These are phyloP conservation scores for Dactylellina sp. DNA, from an alignment of 2,329 filamentous ascomycete species.

Conservation along the genomic window DNA sequence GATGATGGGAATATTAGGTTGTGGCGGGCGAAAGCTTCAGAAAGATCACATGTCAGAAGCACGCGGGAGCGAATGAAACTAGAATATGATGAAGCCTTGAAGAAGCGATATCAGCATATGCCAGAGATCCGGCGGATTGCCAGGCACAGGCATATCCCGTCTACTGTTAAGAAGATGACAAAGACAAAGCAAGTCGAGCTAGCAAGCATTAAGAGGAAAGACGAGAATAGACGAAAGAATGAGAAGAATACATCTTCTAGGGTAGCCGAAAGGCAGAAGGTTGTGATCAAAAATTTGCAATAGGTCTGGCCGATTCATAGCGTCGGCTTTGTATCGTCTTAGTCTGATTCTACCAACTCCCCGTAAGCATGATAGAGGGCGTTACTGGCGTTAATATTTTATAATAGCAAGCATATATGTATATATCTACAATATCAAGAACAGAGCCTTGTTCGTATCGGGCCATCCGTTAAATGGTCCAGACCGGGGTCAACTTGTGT, in stretches of 20 bases:
- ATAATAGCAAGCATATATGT: too few relatives aligned
- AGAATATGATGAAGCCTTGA: constrained; percentile 89
- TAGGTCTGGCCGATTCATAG: background rate
- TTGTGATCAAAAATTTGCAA: constrained; percentile 68
- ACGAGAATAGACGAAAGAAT: constrained; percentile 95
- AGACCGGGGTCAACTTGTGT: too few relatives aligned
- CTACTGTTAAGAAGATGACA: constrained; percentile 76
- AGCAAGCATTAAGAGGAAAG: constrained; percentile 81
- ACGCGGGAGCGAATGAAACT: constrained; percentile 85
- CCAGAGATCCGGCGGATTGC: constrained; percentile 92
- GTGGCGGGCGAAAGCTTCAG: constrained; percentile 88
- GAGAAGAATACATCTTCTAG: constrained; percentile 82
- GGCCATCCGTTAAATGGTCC: too few relatives aligned
- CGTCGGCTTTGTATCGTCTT: background rate
- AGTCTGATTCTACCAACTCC: too few relatives aligned
- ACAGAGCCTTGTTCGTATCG: background rate
- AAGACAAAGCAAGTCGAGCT: constrained; percentile 85
- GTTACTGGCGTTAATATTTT: constrained; percentile 30
- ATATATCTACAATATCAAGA: background rate
- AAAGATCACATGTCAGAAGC: constrained; percentile 85
- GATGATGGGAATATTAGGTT: constrained; percentile 93
- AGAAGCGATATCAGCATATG: constrained; percentile 91
- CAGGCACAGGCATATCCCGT: constrained; percentile 82
- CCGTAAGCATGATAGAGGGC: too few relatives aligned
- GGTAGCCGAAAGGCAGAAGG: constrained; percentile 86